These are phyloP conservation scores for Rhizophora apiculata DNA, from an alignment of 345 rosid species.

Conservation along the genomic window DNA sequence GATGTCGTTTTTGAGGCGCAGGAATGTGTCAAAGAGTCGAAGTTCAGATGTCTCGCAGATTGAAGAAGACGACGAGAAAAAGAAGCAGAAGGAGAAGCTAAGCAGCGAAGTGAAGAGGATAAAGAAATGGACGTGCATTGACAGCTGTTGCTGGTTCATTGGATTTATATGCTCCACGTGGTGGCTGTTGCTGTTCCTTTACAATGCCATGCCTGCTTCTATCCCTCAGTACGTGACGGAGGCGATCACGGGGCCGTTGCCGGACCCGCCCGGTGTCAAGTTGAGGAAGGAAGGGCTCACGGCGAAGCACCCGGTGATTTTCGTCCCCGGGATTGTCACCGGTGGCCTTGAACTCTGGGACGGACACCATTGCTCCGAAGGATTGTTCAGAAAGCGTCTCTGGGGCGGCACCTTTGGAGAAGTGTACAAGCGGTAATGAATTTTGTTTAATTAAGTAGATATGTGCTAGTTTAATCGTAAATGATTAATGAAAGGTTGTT, in stretches of 20 bases:
- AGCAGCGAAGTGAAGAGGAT: not conserved
- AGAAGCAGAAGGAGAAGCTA: constrained; percentile 8
- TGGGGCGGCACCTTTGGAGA: constrained; percentile 79
- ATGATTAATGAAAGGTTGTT: not conserved
- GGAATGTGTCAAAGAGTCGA: constrained; percentile 17
- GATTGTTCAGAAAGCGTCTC: constrained; percentile 66
- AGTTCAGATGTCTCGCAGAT: constrained; percentile 5
- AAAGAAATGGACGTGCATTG: constrained; percentile 47
- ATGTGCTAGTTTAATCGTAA: not conserved
- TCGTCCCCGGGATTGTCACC: constrained; percentile 72
- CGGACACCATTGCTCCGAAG: constrained; percentile 65
- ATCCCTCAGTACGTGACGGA: constrained; percentile 69
- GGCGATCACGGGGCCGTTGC: constrained; percentile 57
- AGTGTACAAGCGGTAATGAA: constrained; percentile 50
- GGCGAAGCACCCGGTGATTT: constrained; percentile 62
- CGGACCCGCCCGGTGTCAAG: constrained; percentile 68
- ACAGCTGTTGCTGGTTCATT: constrained; percentile 63
- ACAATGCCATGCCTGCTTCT: constrained; percentile 65
- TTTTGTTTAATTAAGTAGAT: not conserved
- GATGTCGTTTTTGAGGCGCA: constrained; percentile 31
- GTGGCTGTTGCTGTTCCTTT: constrained; percentile 57
- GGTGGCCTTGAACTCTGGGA: constrained; percentile 77
- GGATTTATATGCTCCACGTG: constrained; percentile 54
- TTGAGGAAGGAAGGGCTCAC: constrained; percentile 53
- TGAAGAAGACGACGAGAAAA: constrained; percentile 7